Base-by-base conservation (phyloP, 1,139 yeast genomes). In the Nadsonia commutata region DNA sequence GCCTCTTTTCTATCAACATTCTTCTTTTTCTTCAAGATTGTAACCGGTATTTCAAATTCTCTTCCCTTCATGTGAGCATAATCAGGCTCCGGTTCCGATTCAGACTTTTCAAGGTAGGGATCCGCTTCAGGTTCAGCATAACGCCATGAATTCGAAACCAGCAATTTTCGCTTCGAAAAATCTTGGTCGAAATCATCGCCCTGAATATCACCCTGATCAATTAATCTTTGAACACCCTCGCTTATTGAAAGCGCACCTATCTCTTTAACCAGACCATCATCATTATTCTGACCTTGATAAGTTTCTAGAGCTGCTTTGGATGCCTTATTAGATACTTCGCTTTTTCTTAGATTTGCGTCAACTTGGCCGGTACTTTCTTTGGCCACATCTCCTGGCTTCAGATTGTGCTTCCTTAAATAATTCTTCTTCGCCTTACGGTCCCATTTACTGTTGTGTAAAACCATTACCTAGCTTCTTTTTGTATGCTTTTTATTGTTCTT, bases 401-500 rank as follows among this genome's bases (percentile, higher is more conserved):
- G 46, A 2, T 56, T 55, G 45, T 53, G 58, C 48, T 54, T 55
- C 43, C 50, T 49, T 40, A 47, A 41, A 41, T 54, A 53, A 43
- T 43, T 40, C 39, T 46, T 43, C 22, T 52, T 55, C 19, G 58
- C 58, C 43, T 50, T 49, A 20, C 48, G 45, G 42, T 55, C 57
- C 57, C 57, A 55, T 47, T 55, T 55, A n/a, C 52, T 51, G 44
- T 55, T 53, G 43, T 55, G 58, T 6, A 55, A 49, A 11, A 55
- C 58, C 58, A 55, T 55, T 9, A n/a, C n/a, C n/a, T n/a, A n/a
- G n/a, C n/a, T n/a, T n/a, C n/a, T n/a, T n/a, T n/a, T n/a, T n/a
- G n/a, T n/a, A n/a, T n/a, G n/a, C n/a, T n/a, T n/a, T n/a, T n/a
- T n/a, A n/a, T n/a, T n/a, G n/a, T n/a, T n/a, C n/a, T n/a, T n/a